These are phyloP conservation scores for Trichoderma sp. DNA, from an alignment of 2,329 filamentous ascomycete species.

Conservation along the genomic window DNA sequence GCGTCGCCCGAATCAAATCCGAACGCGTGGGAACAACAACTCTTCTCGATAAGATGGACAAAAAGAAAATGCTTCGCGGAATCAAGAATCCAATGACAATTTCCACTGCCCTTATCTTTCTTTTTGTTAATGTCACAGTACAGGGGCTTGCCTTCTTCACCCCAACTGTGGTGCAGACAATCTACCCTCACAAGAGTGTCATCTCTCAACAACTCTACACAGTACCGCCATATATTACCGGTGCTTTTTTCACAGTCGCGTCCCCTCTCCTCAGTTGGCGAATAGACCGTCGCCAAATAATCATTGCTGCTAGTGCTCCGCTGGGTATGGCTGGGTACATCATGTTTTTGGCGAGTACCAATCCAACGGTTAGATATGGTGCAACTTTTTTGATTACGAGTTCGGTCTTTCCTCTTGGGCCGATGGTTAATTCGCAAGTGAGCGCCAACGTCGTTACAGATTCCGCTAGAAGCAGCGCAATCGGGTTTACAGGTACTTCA, in stretches of 20 bases:
- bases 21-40: neutral
- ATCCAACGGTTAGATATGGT: conserved; percentile 57
- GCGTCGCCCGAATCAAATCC: neutral
- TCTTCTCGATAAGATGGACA: conserved; percentile 30
- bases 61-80: conserved; percentile 56
- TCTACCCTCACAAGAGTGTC: conserved; percentile 56
- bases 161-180: conserved; percentile 65
- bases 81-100: conserved; percentile 62
- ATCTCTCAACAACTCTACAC: conserved; percentile 68
- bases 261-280: conserved; percentile 61
- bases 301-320: conserved; percentile 58
- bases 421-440: conserved; percentile 63
- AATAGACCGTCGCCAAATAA: conserved; percentile 55
- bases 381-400: conserved; percentile 67
- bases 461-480: conserved; percentile 63
- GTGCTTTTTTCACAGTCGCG: conserved; percentile 62
- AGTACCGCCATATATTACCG: conserved; percentile 67
- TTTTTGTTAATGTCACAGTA: conserved; percentile 37
- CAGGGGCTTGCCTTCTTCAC: conserved; percentile 63
- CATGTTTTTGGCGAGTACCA: conserved; percentile 61
- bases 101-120: conserved; percentile 54
- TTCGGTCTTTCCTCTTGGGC: conserved; percentile 60
- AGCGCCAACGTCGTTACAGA: conserved; percentile 70
- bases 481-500: conserved; percentile 65
- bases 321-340: conserved; percentile 59